Percentiles rank a stretch among this genome's conserved stretches.
phyloP scores from a whole-genome alignment of 192 early-diverging fungal species.

The Gigaspora rosea region DNA sequence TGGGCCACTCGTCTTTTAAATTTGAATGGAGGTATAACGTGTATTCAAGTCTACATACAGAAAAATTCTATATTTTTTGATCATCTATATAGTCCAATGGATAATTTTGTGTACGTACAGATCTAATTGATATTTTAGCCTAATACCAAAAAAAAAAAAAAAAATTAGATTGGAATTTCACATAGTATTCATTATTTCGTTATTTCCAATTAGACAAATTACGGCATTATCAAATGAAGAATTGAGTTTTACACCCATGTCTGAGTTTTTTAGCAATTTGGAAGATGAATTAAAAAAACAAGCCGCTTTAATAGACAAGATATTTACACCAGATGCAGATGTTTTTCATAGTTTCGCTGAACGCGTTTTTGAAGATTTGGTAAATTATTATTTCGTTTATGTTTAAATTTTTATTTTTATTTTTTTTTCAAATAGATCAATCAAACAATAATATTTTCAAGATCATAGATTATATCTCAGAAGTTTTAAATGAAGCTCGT shows the following conservation, averaged over 20 bases:
- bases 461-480: constrained; percentile 73
- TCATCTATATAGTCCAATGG: constrained; percentile 57
- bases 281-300: constrained; percentile 70
- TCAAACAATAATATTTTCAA: constrained; percentile 28
- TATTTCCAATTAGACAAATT: background rate
- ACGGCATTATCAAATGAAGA: background rate
- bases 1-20: constrained; percentile 66
- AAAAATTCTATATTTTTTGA: constrained; percentile 89
- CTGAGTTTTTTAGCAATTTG: constrained; percentile 66
- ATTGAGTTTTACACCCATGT: constrained; percentile 40
- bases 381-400: constrained; percentile 30
- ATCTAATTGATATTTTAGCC: background rate
- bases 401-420: background rate
- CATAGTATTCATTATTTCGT: background rate
- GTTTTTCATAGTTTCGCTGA: constrained; percentile 73
- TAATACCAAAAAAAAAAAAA: background rate
- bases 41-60: constrained; percentile 77
- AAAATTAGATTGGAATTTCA: background rate
- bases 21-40: constrained; percentile 72
- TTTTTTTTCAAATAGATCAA: background rate
- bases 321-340: constrained; percentile 70
- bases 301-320: constrained; percentile 59
- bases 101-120: constrained; percentile 53
- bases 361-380: constrained; percentile 81
- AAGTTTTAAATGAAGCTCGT: constrained; percentile 63